Base-by-base conservation (phyloP, 176 grass and related monocot genomes). In the Triticum timopheevii region DNA sequence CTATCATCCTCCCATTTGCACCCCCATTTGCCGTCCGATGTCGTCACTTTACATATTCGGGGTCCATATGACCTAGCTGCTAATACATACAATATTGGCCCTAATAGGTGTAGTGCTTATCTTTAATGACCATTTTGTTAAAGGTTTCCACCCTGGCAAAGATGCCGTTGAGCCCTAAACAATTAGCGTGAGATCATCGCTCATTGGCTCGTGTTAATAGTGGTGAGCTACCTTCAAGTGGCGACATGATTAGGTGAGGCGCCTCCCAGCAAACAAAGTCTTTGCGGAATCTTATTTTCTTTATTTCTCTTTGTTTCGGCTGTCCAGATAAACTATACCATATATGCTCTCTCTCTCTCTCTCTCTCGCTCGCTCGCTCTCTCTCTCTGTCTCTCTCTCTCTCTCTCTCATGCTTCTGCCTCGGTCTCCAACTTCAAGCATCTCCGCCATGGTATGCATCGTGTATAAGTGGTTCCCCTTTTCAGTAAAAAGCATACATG, bases 201-300 rank as follows among this genome's bases (percentile, higher is more conserved):
- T 77, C 44, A 50, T 82, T 79, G 63, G 85, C 64, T 90, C 38
- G 72, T 87, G 31, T 71, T 80, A 87, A 87, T 90, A 67, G 85
- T 90, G 63, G 24, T 28, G 61, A 19, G 75, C 49, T 75, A 84
- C 17, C 76, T 80, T 84, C 88, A 78, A 87, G 69, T 90, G 77
- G 88, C 52, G 70, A 93, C 91, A 90, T 87, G 75, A 87, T 90
- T 87, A 82, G 88, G 83, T 86, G 80, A 92, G 63, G 84, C 81
- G 81, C 84, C 63, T 87, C 81, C 81, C 34, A 80, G 63, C 84
- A 70, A 82, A 90, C 73, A 84, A 92, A 87, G 84, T 93, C 87
- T 87, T 84, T 80, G 76, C 17, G 25, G 85, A 87, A 81, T 89
- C 86, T 88, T 80, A 25, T 27, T 69, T 65, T 64, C 30, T 19